These are phyloP conservation scores for Mycena sp. DNA, from an alignment of 1,284 basidiomycete genomes.

Conservation along the genomic window DNA sequence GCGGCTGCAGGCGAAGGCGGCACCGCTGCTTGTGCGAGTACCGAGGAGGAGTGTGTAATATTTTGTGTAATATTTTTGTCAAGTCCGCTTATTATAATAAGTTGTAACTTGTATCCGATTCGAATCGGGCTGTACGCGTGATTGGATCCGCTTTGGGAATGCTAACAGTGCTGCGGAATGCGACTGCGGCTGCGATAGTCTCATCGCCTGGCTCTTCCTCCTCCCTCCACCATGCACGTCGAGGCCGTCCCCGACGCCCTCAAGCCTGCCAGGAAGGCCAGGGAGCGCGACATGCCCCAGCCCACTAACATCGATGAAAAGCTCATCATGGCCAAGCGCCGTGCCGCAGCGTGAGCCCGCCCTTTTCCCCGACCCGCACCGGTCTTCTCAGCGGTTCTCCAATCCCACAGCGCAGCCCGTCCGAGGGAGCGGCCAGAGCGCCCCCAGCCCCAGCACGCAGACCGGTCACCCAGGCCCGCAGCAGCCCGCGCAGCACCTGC, in stretches of 20 bases:
- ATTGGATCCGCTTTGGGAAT: too few species aligned
- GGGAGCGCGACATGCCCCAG: conserved; percentile 48
- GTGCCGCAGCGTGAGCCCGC: conserved; percentile 59
- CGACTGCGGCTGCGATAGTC: conserved; percentile 2
- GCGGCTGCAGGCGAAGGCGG: conserved; percentile 57
- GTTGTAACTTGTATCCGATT: too few species aligned
- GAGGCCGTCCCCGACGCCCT: conserved; percentile 22
- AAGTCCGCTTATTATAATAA: too few species aligned
- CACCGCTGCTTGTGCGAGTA: conserved; percentile 58
- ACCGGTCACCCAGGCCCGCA: conserved; percentile 19
- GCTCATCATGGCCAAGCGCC: conserved; percentile 71
- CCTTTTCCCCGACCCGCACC: conserved; percentile 19
- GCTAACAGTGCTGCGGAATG: neutral
- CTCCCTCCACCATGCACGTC: conserved; percentile 32
- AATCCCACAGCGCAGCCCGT: conserved; percentile 56
- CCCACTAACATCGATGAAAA: conserved; percentile 75
- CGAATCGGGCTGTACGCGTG: too few species aligned
- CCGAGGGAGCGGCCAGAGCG: conserved; percentile 53
- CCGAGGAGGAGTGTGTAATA: conserved; percentile 42
- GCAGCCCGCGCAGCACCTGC: conserved; percentile 15
- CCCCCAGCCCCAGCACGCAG: conserved; percentile 26
- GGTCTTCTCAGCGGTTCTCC: conserved; percentile 11
- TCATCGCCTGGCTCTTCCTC: neutral
- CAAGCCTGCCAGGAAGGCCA: conserved; percentile 44
- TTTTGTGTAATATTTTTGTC: too few species aligned